Evolutionary conservation across 305 asterid genomes (phyloP).

Genomic region (Rubia peregrina): DNA sequence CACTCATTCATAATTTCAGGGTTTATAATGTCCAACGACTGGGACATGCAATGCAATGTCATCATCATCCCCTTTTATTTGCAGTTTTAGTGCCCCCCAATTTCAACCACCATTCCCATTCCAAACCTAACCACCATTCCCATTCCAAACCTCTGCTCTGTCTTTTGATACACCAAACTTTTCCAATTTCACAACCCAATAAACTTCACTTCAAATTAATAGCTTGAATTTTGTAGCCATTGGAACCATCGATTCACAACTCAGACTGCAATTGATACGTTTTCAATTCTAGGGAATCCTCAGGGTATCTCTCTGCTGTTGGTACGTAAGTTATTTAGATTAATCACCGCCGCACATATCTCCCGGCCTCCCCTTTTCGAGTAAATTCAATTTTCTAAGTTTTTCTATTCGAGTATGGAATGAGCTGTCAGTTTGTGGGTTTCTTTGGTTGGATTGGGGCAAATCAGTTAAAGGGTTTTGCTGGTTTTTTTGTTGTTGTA

Average conservation of each 20-base stretch:
- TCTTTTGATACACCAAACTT: background rate
- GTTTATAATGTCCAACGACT: background rate
- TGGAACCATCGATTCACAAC: background rate
- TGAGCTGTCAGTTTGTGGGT: background rate
- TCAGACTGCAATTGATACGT: background rate
- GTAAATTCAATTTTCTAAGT: background rate
- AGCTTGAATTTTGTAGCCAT: background rate
- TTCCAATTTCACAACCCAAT: background rate
- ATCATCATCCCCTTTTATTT: background rate
- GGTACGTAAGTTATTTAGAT: background rate
- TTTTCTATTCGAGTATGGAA: background rate
- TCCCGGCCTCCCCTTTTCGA: background rate
- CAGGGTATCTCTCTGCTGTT: background rate
- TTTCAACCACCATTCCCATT: background rate
- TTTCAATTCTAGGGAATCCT: background rate
- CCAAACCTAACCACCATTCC: background rate
- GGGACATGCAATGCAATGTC: constrained; percentile 1
- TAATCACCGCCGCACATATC: background rate
- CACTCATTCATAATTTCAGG: background rate
- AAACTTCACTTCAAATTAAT: background rate
- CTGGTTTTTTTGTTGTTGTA: background rate
- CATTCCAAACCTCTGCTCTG: background rate
- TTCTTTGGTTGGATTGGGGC: constrained; percentile 3
- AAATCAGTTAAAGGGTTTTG: background rate
- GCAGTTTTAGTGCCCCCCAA: background rate